Conservation (phyloP, 257 asterid species). For the Euphrasia confusa region DNA sequence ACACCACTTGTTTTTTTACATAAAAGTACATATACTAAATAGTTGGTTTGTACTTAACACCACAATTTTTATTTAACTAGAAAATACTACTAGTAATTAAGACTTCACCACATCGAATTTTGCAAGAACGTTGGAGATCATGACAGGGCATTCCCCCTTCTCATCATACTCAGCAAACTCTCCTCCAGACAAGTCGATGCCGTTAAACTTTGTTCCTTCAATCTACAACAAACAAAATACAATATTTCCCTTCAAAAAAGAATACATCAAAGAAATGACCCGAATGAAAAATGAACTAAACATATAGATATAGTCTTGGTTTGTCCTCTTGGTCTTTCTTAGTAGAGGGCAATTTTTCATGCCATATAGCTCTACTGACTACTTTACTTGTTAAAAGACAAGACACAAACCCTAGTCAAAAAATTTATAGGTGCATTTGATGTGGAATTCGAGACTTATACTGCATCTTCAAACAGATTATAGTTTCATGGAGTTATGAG, state of each 20-base stretch:
- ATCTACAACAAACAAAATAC: constrained; percentile 32
- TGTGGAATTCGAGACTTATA: background rate
- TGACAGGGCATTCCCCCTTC: constrained; percentile 88
- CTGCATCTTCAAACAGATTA: background rate
- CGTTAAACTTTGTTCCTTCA: constrained; percentile 64
- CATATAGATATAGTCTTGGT: background rate
- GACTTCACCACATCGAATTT: constrained; percentile 51
- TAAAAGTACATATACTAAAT: background rate
- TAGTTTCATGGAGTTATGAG: background rate
- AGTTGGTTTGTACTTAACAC: constrained; percentile 4
- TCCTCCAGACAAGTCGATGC: constrained; percentile 68
- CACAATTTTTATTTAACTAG: background rate
- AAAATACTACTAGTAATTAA: background rate
- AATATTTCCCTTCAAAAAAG: no score
- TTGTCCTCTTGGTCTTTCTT: background rate
- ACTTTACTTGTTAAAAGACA: constrained; percentile 10
- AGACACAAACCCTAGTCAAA: background rate
- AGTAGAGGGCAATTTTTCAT: background rate
- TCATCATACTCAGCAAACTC: constrained; percentile 82
- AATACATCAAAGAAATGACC: background rate
- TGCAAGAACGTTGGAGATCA: constrained; percentile 73
- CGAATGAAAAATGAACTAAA: background rate
- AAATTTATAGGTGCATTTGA: background rate
- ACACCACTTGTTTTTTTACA: background rate
- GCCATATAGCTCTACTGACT: background rate